A percentile compares a stretch with the other conserved stretches of the same genome.
Evolutionary conservation across 345 rosid species (phyloP).

Genomic region (Crucihimalaya himalaica): DNA sequence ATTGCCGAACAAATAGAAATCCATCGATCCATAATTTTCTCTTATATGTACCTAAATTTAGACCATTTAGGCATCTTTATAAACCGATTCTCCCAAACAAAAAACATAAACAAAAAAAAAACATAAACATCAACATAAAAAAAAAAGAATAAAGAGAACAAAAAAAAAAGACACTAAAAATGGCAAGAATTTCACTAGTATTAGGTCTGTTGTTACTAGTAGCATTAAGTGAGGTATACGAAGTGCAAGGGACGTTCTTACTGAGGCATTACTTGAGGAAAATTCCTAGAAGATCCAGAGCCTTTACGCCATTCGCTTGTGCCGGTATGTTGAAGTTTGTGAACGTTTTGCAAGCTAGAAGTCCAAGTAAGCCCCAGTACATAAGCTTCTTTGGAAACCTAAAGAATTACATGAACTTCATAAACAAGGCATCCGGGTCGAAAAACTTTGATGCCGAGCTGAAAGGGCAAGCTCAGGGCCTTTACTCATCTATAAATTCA

Average conservation of each 20-base stretch:
- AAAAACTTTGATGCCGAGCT: neutral
- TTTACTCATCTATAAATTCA: neutral
- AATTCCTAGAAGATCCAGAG: neutral
- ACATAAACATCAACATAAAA: neutral
- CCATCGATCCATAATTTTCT: slow-evolving; percentile 26
- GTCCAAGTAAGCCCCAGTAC: slow-evolving; percentile 19
- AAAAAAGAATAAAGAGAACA: too few species aligned
- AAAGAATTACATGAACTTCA: neutral
- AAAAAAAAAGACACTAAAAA: neutral
- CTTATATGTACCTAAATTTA: neutral
- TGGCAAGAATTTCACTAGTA: slow-evolving; percentile 19
- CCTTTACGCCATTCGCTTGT: slow-evolving; percentile 11
- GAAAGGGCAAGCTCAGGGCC: slow-evolving; percentile 24
- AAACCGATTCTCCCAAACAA: neutral
- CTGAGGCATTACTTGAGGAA: slow-evolving; percentile 23
- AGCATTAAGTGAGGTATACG: slow-evolving; percentile 20
- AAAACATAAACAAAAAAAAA: neutral
- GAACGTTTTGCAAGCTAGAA: neutral
- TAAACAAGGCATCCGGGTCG: slow-evolving; percentile 12
- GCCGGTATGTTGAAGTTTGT: slow-evolving; percentile 10
- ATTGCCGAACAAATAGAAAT: neutral
- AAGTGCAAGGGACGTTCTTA: slow-evolving; percentile 34
- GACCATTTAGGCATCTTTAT: slow-evolving; percentile 6
- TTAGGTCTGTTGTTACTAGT: slow-evolving; percentile 29
- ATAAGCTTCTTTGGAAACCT: slow-evolving; percentile 19